Conservation (phyloP, 1,139 yeast genomes). For the Petasospora fabianii region DNA sequence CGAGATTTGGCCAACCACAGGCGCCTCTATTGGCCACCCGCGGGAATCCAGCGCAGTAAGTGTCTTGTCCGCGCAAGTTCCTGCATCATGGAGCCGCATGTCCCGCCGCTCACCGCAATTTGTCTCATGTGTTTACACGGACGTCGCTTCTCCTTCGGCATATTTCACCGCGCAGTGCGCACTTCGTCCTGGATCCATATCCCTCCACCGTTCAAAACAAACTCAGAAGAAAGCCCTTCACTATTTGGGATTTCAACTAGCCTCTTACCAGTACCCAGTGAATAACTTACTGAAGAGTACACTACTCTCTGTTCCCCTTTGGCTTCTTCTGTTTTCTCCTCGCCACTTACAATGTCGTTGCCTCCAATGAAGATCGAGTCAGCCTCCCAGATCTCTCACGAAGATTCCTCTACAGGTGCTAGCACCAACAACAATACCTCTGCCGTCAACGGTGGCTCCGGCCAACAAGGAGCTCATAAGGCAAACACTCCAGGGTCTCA, state of each 20-base stretch:
- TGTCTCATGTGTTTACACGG: neutral
- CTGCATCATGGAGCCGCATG: neutral
- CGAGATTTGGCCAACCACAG: neutral
- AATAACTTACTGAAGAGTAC: neutral
- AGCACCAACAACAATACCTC: constrained; percentile 14
- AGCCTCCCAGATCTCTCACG: constrained; percentile 11
- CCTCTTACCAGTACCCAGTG: neutral
- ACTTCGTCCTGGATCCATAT: constrained; percentile 8
- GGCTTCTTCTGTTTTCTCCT: too few species aligned
- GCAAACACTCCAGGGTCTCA: constrained; percentile 3
- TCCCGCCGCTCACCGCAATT: neutral
- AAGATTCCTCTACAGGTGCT: constrained; percentile 8
- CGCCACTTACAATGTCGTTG: constrained; percentile 13
- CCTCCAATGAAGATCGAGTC: constrained; percentile 17
- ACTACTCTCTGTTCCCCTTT: neutral
- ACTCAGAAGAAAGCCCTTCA: neutral
- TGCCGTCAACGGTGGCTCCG: constrained; percentile 2
- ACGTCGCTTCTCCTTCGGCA: neutral
- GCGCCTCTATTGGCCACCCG: neutral
- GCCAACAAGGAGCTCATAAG: too few species aligned
- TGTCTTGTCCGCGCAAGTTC: neutral
- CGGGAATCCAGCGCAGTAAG: neutral
- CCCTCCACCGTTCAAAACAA: constrained; percentile 8
- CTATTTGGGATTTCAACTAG: too few species aligned
- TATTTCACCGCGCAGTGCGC: constrained; percentile 6